A percentile compares a stretch with the other conserved stretches of the same genome.
Evolutionary conservation across 2,329 filamentous ascomycete species (phyloP).

Genomic region (Stagonosporopsis cucurbitacearum): DNA sequence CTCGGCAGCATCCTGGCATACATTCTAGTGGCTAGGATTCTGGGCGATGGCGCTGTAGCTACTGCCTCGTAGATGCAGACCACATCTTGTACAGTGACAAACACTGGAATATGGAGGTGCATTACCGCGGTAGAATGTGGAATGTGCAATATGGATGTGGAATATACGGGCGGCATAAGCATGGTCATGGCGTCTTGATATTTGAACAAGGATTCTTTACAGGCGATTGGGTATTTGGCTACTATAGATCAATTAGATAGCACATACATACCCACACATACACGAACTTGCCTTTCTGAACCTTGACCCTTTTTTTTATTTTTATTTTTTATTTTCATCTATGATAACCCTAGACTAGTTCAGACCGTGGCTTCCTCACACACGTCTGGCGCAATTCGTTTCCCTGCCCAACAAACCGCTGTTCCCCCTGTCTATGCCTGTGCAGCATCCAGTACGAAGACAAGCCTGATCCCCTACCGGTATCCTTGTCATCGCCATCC

Average conservation of each 20-base stretch:
- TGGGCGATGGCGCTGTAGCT: constrained; percentile 59
- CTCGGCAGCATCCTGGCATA: constrained; percentile 78
- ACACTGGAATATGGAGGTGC: no score
- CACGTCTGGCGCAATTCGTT: no score
- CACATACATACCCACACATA: no score
- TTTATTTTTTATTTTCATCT: no score
- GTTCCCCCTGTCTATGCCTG: background rate
- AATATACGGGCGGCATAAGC: background rate
- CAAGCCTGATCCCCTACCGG: no score
- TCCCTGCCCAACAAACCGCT: background rate
- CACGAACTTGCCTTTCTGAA: no score
- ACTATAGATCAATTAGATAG: background rate
- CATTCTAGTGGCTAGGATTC: constrained; percentile 77
- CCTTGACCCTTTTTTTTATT: no score
- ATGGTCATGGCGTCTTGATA: constrained; percentile 12
- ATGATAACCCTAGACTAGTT: no score
- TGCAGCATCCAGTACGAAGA: background rate
- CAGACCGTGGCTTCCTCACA: no score
- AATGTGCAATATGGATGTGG: no score
- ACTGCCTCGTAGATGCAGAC: background rate
- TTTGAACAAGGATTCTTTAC: background rate
- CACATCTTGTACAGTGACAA: background rate
- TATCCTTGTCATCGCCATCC: no score
- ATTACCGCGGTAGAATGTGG: no score
- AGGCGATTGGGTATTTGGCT: background rate